phyloP scores from a whole-genome alignment of 805 yeast species.

The Osmozyma mogii region DNA sequence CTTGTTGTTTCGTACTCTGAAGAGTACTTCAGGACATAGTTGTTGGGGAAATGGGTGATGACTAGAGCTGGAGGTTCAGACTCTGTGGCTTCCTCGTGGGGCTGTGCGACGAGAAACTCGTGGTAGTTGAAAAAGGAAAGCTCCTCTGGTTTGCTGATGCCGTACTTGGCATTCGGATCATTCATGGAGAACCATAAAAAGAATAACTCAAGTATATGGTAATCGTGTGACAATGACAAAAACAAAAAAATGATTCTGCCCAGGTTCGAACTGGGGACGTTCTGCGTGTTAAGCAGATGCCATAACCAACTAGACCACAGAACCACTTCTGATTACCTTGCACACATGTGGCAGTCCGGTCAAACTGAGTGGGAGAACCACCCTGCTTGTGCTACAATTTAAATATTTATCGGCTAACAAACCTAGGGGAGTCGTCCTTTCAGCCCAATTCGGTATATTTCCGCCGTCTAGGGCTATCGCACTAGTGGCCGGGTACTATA shows the following conservation, averaged over 20 bases:
- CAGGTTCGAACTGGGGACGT: constrained; percentile 21
- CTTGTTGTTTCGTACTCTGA: constrained; percentile 33
- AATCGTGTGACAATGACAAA: no score
- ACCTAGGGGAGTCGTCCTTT: no score
- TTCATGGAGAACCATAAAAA: no score
- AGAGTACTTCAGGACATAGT: constrained; percentile 30
- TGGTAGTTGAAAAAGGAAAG: constrained; percentile 57
- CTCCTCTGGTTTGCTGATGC: constrained; percentile 2
- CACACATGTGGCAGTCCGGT: no score
- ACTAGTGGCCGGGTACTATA: no score
- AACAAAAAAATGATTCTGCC: constrained; percentile 20
- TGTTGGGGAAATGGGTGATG: constrained; percentile 62
- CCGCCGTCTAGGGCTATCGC: no score
- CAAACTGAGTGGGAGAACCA: no score
- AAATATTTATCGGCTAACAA: no score
- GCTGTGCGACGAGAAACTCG: constrained; percentile 40
- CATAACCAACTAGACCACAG: constrained; percentile 19
- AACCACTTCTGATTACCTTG: no score
- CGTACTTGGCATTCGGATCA: constrained; percentile 15
- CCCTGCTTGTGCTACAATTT: no score
- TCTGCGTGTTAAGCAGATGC: constrained; percentile 21
- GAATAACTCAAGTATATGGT: no score
- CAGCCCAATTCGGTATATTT: no score
- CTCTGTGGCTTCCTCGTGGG: background rate
- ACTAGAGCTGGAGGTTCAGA: constrained; percentile 19